Percentiles rank a stretch among this genome's conserved stretches.
phyloP scores from a whole-genome alignment of 139 green algal genomes.

The Coccomyxa sp. region DNA sequence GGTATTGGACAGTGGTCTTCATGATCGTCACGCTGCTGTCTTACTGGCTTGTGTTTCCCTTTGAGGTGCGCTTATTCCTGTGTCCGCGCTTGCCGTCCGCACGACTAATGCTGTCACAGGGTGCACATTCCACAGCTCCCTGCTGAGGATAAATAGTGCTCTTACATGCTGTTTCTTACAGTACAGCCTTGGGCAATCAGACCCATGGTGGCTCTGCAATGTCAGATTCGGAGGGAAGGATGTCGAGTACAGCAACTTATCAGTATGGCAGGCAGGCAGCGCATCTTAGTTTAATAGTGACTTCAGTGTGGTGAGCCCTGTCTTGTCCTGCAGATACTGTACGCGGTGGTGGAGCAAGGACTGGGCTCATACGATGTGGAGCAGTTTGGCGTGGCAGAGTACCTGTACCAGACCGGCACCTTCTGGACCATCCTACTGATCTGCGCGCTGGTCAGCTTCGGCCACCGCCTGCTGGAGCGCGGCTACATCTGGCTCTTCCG shows the following conservation, averaged over 20 bases:
- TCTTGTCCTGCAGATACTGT: slow-evolving; percentile 24
- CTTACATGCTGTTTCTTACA: too few relatives aligned
- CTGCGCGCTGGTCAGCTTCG: slow-evolving; percentile 36
- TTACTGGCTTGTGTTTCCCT: slow-evolving; percentile 66
- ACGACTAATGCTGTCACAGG: too few relatives aligned
- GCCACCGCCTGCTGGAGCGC: slow-evolving; percentile 37
- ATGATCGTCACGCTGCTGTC: slow-evolving; percentile 40
- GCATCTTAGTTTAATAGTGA: too few relatives aligned
- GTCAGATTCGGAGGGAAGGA: too few relatives aligned
- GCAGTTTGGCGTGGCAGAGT: slow-evolving; percentile 38
- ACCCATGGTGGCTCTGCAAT: too few relatives aligned
- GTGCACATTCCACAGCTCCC: too few relatives aligned
- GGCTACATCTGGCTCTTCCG: slow-evolving; percentile 40
- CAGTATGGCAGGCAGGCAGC: too few relatives aligned
- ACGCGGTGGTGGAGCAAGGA: slow-evolving; percentile 38
- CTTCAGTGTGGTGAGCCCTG: too few relatives aligned
- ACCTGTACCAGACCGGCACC: slow-evolving; percentile 28
- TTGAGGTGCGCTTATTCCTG: slow-evolving; percentile 39
- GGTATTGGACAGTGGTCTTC: slow-evolving; percentile 70
- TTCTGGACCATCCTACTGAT: slow-evolving; percentile 52
- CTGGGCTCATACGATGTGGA: slow-evolving; percentile 38
- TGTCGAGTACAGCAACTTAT: too few relatives aligned
- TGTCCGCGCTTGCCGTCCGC: too few relatives aligned
- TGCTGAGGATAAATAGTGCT: too few relatives aligned
- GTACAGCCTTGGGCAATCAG: too few relatives aligned